These are phyloP conservation scores for Cladosporium velox DNA, from an alignment of 2,329 filamentous ascomycete genomes.

Conservation along the genomic window DNA sequence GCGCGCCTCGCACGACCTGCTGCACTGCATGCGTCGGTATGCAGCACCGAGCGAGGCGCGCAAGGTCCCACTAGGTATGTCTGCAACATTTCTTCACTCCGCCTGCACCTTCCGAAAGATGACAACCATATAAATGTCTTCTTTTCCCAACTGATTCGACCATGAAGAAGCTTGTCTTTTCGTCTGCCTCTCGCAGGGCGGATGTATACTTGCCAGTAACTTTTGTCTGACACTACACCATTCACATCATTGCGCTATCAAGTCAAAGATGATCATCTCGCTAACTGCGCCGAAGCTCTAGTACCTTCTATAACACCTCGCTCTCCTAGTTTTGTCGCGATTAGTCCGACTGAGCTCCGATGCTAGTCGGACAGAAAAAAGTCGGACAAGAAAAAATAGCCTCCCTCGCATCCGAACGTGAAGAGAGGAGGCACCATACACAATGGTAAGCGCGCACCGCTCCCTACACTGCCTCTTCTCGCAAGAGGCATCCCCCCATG, in stretches of 20 bases:
- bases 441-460: slow-evolving; percentile 17
- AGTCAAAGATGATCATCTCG: slow-evolving; percentile 1
- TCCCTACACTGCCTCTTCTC: slow-evolving; percentile 16
- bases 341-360: background rate
- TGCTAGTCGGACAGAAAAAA: background rate
- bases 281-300: slow-evolving; percentile 12
- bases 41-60: background rate
- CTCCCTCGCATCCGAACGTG: slow-evolving; percentile 1
- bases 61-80: slow-evolving; percentile 13
- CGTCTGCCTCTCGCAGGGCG: slow-evolving; percentile 63
- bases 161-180: slow-evolving; percentile 76
- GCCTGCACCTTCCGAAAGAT: slow-evolving; percentile 57
- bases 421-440: slow-evolving; percentile 20
- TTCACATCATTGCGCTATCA: slow-evolving; percentile 8
- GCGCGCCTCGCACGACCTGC: slow-evolving; percentile 5
- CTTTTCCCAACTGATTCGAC: slow-evolving; percentile 88
- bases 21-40: background rate
- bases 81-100: slow-evolving; percentile 8
- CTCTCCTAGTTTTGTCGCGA: background rate
- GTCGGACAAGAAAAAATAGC: background rate
- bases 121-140: slow-evolving; percentile 73
- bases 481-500: slow-evolving; percentile 13
- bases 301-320: background rate
- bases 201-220: slow-evolving; percentile 92
- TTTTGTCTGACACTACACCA: slow-evolving; percentile 65